These are phyloP conservation scores for Ceratocystis huliohia DNA, from an alignment of 2,329 filamentous ascomycete species.

Conservation along the genomic window DNA sequence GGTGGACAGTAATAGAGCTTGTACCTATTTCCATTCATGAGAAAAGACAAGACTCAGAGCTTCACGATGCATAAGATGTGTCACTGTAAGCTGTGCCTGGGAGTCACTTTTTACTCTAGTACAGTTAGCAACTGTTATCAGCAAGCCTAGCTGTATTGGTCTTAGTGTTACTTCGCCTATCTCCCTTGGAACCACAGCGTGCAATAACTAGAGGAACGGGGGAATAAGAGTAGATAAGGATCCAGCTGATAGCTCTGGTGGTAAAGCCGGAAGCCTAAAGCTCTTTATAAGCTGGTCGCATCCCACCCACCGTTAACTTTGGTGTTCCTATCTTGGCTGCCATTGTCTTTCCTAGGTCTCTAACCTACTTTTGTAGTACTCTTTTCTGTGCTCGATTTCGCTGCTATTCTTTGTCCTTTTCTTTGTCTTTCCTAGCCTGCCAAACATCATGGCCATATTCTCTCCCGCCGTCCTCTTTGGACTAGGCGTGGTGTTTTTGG, in stretches of 20 bases:
- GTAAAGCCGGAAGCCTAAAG: background rate
- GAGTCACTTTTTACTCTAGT: background rate
- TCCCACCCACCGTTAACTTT: background rate
- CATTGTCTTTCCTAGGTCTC: background rate
- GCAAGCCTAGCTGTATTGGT: background rate
- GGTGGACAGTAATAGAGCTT: no score
- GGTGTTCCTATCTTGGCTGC: background rate
- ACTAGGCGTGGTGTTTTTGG: constrained; percentile 24
- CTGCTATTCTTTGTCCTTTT: background rate
- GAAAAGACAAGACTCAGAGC: no score
- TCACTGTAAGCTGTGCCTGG: background rate
- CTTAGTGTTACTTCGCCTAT: background rate
- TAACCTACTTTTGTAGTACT: constrained; percentile 2
- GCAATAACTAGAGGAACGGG: background rate
- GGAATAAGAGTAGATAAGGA: background rate
- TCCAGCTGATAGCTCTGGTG: constrained; percentile 4
- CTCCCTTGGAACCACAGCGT: background rate
- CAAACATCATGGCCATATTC: constrained; percentile 21
- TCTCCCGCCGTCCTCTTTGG: constrained; percentile 26
- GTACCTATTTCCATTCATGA: no score
- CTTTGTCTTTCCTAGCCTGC: background rate
- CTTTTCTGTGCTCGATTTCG: background rate
- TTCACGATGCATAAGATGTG: no score
- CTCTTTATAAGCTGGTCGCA: background rate
- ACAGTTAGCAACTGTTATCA: background rate